Evolutionary conservation across 495 filamentous ascomycete species (phyloP).

Genomic region (Trichoderma reesei): DNA sequence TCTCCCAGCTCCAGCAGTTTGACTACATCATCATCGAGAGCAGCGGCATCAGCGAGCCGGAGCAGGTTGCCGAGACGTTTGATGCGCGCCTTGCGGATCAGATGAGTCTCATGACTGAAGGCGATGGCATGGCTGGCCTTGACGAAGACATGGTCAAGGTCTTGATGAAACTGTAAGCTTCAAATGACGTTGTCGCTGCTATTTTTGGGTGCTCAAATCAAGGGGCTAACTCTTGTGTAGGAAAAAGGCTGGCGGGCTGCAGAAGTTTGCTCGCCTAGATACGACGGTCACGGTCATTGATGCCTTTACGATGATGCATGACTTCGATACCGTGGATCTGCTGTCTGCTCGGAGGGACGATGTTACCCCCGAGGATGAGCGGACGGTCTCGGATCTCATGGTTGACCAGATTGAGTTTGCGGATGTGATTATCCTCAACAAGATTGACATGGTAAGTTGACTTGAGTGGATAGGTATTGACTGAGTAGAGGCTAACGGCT

Average conservation of each 20-base stretch:
- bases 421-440: slow-evolving; percentile 50
- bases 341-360: slow-evolving; percentile 35
- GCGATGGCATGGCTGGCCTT: not conserved
- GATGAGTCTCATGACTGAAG: slow-evolving; percentile 4
- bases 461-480: not conserved
- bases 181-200: not conserved
- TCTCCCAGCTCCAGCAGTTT: slow-evolving; percentile 39
- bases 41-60: slow-evolving; percentile 51
- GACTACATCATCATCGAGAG: slow-evolving; percentile 53
- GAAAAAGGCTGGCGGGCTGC: slow-evolving; percentile 8
- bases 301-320: slow-evolving; percentile 47
- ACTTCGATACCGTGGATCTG: slow-evolving; percentile 49
- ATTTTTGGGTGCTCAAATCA: not conserved
- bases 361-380: slow-evolving; percentile 44
- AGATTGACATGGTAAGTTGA: slow-evolving; percentile 27
- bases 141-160: slow-evolving; percentile 7
- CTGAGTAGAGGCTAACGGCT: slow-evolving; percentile 14
- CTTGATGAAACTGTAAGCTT: slow-evolving; percentile 1
- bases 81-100: slow-evolving; percentile 19
- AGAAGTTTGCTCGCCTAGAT: slow-evolving; percentile 36
- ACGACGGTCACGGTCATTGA: slow-evolving; percentile 51
- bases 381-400: slow-evolving; percentile 50
- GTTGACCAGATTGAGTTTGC: slow-evolving; percentile 56
- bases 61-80: slow-evolving; percentile 55
- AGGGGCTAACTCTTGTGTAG: not conserved